These are phyloP conservation scores for Peltaster fructicola DNA, from an alignment of 2,329 filamentous ascomycete genomes.

Conservation along the genomic window DNA sequence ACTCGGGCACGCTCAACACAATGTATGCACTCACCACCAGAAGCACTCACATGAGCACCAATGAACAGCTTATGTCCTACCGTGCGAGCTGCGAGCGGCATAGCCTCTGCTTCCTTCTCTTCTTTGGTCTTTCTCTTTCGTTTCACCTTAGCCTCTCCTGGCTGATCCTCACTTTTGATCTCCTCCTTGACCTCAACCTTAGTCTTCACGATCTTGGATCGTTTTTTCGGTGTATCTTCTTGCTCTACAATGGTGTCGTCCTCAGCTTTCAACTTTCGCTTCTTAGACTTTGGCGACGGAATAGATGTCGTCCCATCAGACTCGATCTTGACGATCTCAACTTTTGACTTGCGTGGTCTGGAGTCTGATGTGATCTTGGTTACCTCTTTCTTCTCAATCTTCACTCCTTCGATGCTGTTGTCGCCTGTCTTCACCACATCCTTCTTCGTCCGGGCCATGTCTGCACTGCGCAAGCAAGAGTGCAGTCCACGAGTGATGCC, in stretches of 20 bases:
- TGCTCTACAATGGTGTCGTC: constrained; percentile 3
- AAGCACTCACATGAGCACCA: constrained; percentile 79
- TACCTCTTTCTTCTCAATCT: background rate
- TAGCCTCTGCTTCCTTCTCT: constrained; percentile 36
- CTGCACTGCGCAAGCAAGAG: too few relatives aligned
- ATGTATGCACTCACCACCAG: constrained; percentile 46
- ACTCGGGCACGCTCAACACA: too few relatives aligned
- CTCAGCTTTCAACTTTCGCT: constrained; percentile 6
- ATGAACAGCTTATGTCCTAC: constrained; percentile 62
- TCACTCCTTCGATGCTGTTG: too few relatives aligned
- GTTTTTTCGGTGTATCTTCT: constrained; percentile 1
- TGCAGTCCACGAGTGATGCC: too few relatives aligned
- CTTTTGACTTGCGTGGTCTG: background rate
- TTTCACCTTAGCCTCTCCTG: background rate
- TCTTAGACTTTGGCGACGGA: constrained; percentile 1
- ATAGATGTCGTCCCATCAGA: constrained; percentile 2
- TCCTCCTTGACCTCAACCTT: constrained; percentile 5
- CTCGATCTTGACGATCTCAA: constrained; percentile 5
- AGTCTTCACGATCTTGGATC: constrained; percentile 1
- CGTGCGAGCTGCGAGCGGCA: constrained; percentile 54
- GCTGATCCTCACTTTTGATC: constrained; percentile 2
- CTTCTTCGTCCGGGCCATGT: too few relatives aligned
- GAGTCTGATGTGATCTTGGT: background rate
- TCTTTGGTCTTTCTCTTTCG: constrained; percentile 39
- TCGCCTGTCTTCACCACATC: too few relatives aligned